Conservation (phyloP, 2,329 filamentous ascomycete species). For the Fusarium coffeatum region DNA sequence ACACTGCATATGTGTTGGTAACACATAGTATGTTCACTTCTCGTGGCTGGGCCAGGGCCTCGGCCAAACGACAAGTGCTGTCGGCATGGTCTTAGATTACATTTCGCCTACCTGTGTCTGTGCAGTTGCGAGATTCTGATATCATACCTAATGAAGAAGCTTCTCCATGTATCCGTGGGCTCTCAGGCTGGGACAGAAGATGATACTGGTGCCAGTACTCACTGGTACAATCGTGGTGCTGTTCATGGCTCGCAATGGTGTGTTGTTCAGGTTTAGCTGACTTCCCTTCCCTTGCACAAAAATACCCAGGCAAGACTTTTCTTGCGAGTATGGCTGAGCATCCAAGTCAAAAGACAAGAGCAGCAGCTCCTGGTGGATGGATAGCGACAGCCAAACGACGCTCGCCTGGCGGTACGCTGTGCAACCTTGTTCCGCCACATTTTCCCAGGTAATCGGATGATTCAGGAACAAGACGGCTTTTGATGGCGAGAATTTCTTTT, state of each 20-base stretch:
- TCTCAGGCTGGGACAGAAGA: neutral
- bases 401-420: slow-evolving; percentile 34
- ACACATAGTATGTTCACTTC: slow-evolving; percentile 38
- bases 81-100: neutral
- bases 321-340: neutral
- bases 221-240: neutral
- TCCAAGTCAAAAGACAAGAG: neutral
- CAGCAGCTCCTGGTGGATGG: slow-evolving; percentile 1
- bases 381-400: slow-evolving; percentile 17
- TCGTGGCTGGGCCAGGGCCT: slow-evolving; percentile 20
- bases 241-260: neutral
- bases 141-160: neutral
- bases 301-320: neutral
- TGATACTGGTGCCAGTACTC: neutral
- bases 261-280: neutral
- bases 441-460: slow-evolving; percentile 27
- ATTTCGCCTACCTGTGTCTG: neutral
- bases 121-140: neutral
- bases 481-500: neutral
- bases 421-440: slow-evolving; percentile 28
- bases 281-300: slow-evolving; percentile 16
- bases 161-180: neutral
- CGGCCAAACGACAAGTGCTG: slow-evolving; percentile 7
- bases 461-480: slow-evolving; percentile 1
- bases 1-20: slow-evolving; percentile 37